These are phyloP conservation scores for Raddia guianensis DNA, from an alignment of 176 grass and related monocot species.

Conservation along the genomic window DNA sequence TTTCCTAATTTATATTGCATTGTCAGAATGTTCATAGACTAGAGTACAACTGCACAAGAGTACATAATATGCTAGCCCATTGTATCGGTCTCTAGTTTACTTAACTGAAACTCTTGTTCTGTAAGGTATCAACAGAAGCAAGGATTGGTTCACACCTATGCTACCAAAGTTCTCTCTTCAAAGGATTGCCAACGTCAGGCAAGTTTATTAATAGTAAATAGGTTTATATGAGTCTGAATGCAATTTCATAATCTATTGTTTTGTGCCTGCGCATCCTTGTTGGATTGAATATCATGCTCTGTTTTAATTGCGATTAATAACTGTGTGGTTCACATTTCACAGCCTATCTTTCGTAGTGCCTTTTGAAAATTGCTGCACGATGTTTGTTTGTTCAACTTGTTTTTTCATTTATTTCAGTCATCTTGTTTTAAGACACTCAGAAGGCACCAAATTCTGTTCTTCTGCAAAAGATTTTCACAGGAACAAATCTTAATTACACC, in stretches of 20 bases:
- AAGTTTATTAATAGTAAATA: conserved; percentile 42
- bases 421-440: too few relatives aligned
- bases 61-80: conserved; percentile 31
- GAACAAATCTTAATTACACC: too few relatives aligned
- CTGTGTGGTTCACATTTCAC: background rate
- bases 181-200: conserved; percentile 62
- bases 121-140: conserved; percentile 77
- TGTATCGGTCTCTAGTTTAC: conserved; percentile 36
- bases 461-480: too few relatives aligned
- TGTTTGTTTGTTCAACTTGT: background rate
- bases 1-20: conserved; percentile 40
- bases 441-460: too few relatives aligned
- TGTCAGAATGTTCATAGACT: conserved; percentile 28
- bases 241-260: background rate
- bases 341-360: background rate
- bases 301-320: background rate
- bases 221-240: conserved; percentile 19
- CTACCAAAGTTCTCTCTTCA: conserved; percentile 59
- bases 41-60: background rate
- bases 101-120: conserved; percentile 47
- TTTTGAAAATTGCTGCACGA: conserved; percentile 12
- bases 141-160: conserved; percentile 78
- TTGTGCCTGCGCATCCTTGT: background rate
- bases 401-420: background rate
- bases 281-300: background rate